A percentile compares a stretch with the other conserved stretches of the same genome.
These are phyloP conservation scores for Pythium aristosporum DNA, from an alignment of 352 stramenopile genomes.

Conservation along the genomic window DNA sequence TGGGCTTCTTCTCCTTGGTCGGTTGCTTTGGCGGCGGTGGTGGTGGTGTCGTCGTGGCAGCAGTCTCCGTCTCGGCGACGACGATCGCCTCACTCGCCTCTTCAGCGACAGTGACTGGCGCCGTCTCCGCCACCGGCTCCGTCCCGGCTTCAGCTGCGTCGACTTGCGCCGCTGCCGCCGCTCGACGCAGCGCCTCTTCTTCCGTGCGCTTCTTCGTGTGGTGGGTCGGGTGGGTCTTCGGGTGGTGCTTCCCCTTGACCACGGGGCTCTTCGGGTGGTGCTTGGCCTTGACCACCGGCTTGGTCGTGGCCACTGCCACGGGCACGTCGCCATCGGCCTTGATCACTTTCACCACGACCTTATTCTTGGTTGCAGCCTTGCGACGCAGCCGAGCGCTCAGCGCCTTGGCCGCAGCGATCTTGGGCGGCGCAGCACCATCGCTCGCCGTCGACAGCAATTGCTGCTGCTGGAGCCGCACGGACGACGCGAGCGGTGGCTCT, in stretches of 20 bases:
- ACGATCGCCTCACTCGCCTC: not conserved
- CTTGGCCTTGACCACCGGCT: conserved; percentile 5
- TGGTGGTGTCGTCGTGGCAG: not conserved
- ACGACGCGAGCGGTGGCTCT: conserved; percentile 8
- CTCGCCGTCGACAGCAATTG: conserved; percentile 6
- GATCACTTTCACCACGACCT: conserved; percentile 22
- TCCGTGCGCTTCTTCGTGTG: not conserved
- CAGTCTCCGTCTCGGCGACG: not conserved
- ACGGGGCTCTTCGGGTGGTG: conserved; percentile 6
- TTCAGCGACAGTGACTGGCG: not conserved
- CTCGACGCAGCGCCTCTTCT: not conserved
- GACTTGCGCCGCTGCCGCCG: not conserved
- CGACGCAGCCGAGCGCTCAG: conserved; percentile 26
- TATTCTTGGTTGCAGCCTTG: conserved; percentile 26
- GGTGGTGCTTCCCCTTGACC: conserved; percentile 15
- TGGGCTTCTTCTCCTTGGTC: conserved; percentile 13
- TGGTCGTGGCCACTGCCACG: conserved; percentile 3
- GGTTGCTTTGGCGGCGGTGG: not conserved
- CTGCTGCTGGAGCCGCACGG: not conserved
- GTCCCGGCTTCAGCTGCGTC: not conserved
- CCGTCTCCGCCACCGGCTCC: too few species aligned
- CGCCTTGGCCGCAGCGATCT: conserved; percentile 25
- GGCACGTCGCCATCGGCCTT: conserved; percentile 19
- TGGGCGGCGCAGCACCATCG: conserved; percentile 16
- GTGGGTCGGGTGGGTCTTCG: not conserved